Evolutionary conservation across 2,329 filamentous ascomycete genomes (phyloP).

Genomic region (Phyllosticta paracitricarpa): DNA sequence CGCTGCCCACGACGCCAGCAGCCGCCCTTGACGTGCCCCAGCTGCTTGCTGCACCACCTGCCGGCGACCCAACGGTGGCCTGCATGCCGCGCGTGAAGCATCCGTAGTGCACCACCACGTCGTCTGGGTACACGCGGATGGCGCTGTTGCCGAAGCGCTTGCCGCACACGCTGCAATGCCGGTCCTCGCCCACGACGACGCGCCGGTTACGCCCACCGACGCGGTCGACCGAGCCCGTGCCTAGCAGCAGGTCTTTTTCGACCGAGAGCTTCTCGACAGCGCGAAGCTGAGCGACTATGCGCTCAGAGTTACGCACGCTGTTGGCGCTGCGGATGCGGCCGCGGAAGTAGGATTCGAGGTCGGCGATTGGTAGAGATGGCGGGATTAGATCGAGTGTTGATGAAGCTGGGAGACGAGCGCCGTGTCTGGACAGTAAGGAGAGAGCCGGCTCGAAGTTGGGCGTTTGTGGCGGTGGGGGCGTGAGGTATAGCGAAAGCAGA

Average conservation of each 20-base stretch:
- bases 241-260: constrained; percentile 64
- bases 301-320: constrained; percentile 67
- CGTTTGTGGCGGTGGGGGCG: constrained; percentile 62
- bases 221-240: constrained; percentile 53
- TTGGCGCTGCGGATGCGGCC: constrained; percentile 83
- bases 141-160: constrained; percentile 88
- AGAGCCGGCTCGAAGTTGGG: constrained; percentile 71
- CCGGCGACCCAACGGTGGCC: not conserved
- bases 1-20: not conserved
- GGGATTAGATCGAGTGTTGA: constrained; percentile 84
- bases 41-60: not conserved
- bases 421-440: constrained; percentile 81
- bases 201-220: constrained; percentile 51
- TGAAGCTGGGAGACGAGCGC: constrained; percentile 77
- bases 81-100: constrained; percentile 20
- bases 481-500: constrained; percentile 79
- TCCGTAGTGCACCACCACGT: constrained; percentile 40
- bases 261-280: constrained; percentile 70
- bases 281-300: constrained; percentile 65
- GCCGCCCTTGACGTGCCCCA: not conserved
- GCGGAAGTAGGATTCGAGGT: constrained; percentile 84
- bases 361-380: constrained; percentile 61
- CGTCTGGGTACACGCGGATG: constrained; percentile 75
- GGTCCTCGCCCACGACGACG: constrained; percentile 77
- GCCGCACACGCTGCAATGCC: constrained; percentile 84